Evolutionary conservation across 257 asterid species (phyloP).

Genomic region (Lycium ferocissimum): DNA sequence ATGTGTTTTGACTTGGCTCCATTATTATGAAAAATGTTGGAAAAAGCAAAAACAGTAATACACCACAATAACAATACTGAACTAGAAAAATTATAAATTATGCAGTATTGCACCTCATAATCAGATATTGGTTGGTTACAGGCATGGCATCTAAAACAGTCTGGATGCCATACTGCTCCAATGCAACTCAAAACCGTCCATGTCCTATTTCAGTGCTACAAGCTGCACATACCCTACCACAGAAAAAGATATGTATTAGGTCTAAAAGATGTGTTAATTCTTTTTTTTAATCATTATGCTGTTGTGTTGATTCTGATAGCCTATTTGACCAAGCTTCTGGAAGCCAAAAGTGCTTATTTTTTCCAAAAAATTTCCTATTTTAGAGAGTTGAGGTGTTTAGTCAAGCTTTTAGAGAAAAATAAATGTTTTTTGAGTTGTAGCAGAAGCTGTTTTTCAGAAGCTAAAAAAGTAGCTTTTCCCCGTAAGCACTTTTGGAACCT

Average conservation of each 20-base stretch:
- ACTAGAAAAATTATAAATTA: neutral
- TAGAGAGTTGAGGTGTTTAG: too few relatives aligned
- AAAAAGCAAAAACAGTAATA: neutral
- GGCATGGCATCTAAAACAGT: slow-evolving; percentile 90
- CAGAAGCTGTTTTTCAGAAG: too few relatives aligned
- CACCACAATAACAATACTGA: slow-evolving; percentile 2
- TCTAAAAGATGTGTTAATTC: neutral
- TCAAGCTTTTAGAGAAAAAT: too few relatives aligned
- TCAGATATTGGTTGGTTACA: slow-evolving; percentile 91
- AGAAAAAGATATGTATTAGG: slow-evolving; percentile 19
- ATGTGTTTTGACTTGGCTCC: slow-evolving; percentile 16
- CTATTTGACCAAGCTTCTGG: too few relatives aligned
- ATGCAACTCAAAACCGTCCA: slow-evolving; percentile 91
- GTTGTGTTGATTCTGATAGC: too few relatives aligned
- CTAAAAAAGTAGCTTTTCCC: too few relatives aligned
- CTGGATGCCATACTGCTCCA: slow-evolving; percentile 98
- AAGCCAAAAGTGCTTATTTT: too few relatives aligned
- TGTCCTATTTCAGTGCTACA: slow-evolving; percentile 84
- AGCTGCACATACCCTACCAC: slow-evolving; percentile 89
- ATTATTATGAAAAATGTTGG: neutral
- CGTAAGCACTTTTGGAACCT: too few relatives aligned
- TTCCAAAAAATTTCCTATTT: too few relatives aligned
- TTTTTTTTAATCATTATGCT: too few relatives aligned
- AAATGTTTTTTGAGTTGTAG: too few relatives aligned
- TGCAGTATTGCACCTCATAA: slow-evolving; percentile 64